A percentile compares a stretch with the other conserved stretches of the same genome.
phyloP scores from a whole-genome alignment of 2,329 filamentous ascomycete species.

The Pseudogymnoascus sp. region DNA sequence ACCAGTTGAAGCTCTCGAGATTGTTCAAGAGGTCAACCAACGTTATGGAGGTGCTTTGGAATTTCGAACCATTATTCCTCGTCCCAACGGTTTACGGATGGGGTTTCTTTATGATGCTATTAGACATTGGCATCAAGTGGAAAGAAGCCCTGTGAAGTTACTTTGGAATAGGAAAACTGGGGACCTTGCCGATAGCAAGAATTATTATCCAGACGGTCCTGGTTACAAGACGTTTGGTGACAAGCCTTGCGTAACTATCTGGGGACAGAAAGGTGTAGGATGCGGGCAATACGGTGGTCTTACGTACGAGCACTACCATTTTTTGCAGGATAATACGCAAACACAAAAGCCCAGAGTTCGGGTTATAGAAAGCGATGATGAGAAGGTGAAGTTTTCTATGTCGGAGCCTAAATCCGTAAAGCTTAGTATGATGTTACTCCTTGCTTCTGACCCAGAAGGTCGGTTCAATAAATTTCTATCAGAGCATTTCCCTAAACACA shows the following conservation, averaged over 20 bases:
- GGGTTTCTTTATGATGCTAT: conserved; percentile 15
- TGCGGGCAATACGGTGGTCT: conserved; percentile 8
- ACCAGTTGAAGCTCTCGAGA: conserved; percentile 13
- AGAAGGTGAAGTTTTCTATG: conserved; percentile 13
- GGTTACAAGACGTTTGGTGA: conserved; percentile 11
- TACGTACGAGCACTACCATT: not conserved
- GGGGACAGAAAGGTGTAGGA: conserved; percentile 8
- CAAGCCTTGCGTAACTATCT: conserved; percentile 13
- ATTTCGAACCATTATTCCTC: conserved; percentile 10
- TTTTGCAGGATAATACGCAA: not conserved
- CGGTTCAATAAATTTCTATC: no score
- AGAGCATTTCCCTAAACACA: no score
- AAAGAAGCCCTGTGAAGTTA: not conserved
- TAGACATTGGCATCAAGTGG: conserved; percentile 13
- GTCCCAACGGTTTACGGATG: conserved; percentile 12
- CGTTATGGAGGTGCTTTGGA: conserved; percentile 10
- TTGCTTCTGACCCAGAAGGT: not conserved
- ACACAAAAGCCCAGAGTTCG: not conserved
- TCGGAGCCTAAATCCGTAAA: conserved; percentile 3
- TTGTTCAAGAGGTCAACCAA: conserved; percentile 13
- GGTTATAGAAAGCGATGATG: conserved; percentile 9
- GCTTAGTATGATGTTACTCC: not conserved
- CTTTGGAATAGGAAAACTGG: conserved; percentile 7
- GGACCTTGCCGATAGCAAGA: not conserved
- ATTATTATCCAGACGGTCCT: conserved; percentile 2